Evolutionary conservation across 257 asterid genomes (phyloP).

Genomic region (Parsonsia alboflavescens): DNA sequence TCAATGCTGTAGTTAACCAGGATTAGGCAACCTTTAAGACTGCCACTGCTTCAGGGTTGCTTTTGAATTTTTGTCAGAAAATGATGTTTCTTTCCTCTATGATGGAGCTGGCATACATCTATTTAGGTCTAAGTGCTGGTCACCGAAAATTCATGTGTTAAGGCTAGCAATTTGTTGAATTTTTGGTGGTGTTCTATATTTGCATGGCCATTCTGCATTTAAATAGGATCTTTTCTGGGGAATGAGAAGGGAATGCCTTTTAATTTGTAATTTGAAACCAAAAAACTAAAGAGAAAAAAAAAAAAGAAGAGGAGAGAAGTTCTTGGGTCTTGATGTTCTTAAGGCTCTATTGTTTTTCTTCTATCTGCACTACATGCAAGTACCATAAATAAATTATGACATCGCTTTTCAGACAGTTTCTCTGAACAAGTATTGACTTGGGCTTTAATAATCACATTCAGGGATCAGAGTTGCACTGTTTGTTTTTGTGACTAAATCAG

Average conservation of each 20-base stretch:
- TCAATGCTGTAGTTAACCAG: background rate
- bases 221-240: no score
- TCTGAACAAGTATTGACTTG: slow-evolving; percentile 40
- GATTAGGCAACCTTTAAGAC: background rate
- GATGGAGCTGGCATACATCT: background rate
- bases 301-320: no score
- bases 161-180: background rate
- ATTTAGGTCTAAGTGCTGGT: background rate
- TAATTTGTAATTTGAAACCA: background rate
- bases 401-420: slow-evolving; percentile 16
- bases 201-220: background rate
- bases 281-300: background rate
- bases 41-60: background rate
- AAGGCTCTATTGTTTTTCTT: slow-evolving; percentile 1
- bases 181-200: background rate
- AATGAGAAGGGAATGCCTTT: background rate
- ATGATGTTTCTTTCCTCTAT: background rate
- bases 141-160: background rate
- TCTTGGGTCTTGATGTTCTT: background rate
- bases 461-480: slow-evolving; percentile 57
- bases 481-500: slow-evolving; percentile 32
- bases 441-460: slow-evolving; percentile 53
- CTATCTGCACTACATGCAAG: slow-evolving; percentile 3
- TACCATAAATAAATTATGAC: slow-evolving; percentile 10
- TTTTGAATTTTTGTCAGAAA: no score